Conservation (phyloP, 176 grass and related monocot genomes). For the Carex pumila region DNA sequence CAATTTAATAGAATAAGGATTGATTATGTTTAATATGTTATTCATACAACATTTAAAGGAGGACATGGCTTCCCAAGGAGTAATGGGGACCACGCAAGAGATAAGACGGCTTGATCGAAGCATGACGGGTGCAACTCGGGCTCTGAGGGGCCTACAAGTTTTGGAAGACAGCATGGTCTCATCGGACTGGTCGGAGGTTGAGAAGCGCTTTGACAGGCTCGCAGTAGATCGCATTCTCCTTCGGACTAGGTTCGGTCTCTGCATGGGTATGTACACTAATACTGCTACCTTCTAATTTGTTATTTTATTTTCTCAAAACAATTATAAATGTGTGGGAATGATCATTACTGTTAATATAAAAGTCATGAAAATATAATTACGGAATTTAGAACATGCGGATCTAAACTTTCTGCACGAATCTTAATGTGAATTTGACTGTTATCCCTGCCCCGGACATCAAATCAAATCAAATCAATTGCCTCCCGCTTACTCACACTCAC, state of each 20-base stretch:
- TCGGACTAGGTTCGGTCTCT: slow-evolving; percentile 57
- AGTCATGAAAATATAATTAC: too few relatives aligned
- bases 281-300: background rate
- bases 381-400: too few relatives aligned
- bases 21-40: too few relatives aligned
- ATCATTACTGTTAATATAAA: too few relatives aligned
- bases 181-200: slow-evolving; percentile 57
- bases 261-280: slow-evolving; percentile 39
- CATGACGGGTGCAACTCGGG: slow-evolving; percentile 41
- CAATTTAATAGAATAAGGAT: background rate
- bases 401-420: too few relatives aligned
- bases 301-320: background rate
- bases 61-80: background rate
- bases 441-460: too few relatives aligned
- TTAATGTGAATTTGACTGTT: too few relatives aligned
- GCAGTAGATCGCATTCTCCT: slow-evolving; percentile 70
- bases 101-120: slow-evolving; percentile 42
- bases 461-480: too few relatives aligned
- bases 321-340: too few relatives aligned
- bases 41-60: background rate
- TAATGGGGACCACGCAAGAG: background rate
- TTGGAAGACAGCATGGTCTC: slow-evolving; percentile 46
- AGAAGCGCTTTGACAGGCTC: slow-evolving; percentile 55
- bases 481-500: too few relatives aligned
- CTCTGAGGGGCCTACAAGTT: slow-evolving; percentile 65